phyloP scores from a whole-genome alignment of 805 yeast genomes.

The Ogataea parapolymorpha region DNA sequence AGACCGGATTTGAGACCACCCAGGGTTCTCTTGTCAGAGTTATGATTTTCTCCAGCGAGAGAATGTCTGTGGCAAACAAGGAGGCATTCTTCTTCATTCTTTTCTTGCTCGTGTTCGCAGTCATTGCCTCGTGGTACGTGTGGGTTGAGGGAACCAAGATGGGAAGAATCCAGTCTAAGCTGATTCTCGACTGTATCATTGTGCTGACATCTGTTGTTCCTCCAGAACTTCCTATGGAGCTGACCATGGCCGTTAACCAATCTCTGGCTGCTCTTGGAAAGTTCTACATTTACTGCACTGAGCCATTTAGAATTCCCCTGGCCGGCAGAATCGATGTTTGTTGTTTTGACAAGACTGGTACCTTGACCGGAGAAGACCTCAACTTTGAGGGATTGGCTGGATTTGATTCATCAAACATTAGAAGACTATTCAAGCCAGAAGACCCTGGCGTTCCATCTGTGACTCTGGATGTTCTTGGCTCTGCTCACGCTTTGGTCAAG shows the following conservation, averaged over 20 bases:
- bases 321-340: conserved; percentile 98
- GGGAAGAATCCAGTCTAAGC: conserved; percentile 93
- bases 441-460: conserved; percentile 61
- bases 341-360: conserved; percentile 98
- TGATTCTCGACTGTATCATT: conserved; percentile 91
- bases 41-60: conserved; percentile 95
- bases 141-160: conserved; percentile 96
- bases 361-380: conserved; percentile 94
- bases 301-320: conserved; percentile 95
- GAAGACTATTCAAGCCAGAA: conserved; percentile 49
- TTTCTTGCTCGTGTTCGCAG: conserved; percentile 85
- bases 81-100: conserved; percentile 92
- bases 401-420: conserved; percentile 48
- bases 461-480: conserved; percentile 75
- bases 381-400: conserved; percentile 97
- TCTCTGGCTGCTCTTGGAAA: conserved; percentile 86
- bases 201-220: conserved; percentile 98
- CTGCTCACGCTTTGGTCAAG: conserved; percentile 94
- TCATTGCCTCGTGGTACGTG: conserved; percentile 95
- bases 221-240: conserved; percentile 98
- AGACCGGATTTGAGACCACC: conserved; percentile 97
- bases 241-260: conserved; percentile 95
- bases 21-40: conserved; percentile 97
- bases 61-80: conserved; percentile 92
- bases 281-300: conserved; percentile 91